Percentiles rank a stretch among this genome's conserved stretches.
Evolutionary conservation across 2,329 filamentous ascomycete genomes (phyloP).

Genomic region (Ceratocystis smalleyi): DNA sequence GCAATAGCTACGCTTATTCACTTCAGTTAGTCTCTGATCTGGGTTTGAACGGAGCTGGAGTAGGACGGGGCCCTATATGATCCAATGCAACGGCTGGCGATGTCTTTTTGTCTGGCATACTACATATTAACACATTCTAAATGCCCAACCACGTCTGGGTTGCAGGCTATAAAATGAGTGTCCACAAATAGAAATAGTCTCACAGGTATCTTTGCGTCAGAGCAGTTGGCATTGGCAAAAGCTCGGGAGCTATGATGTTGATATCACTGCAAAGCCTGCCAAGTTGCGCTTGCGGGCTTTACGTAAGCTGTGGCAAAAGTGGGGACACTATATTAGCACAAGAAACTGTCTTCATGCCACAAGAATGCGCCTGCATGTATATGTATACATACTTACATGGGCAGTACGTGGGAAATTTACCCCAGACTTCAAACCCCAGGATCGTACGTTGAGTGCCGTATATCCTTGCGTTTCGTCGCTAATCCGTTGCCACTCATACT

Average conservation of each 20-base stretch:
- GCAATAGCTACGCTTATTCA: not conserved
- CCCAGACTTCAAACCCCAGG: not conserved
- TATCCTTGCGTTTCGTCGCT: constrained; percentile 2
- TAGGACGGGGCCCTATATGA: too few species aligned
- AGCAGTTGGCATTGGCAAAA: not conserved
- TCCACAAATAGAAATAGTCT: not conserved
- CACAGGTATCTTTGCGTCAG: not conserved
- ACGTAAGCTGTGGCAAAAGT: not conserved
- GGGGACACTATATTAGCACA: not conserved
- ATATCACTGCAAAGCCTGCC: not conserved
- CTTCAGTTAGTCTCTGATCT: too few species aligned
- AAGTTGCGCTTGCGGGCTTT: not conserved
- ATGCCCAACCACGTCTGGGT: not conserved
- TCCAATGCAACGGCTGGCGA: not conserved
- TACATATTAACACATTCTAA: not conserved
- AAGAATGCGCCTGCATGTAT: not conserved
- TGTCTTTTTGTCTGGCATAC: not conserved
- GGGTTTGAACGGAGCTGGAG: too few species aligned
- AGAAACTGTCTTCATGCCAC: not conserved
- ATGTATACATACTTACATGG: not conserved
- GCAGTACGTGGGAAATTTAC: not conserved
- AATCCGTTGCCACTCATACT: not conserved
- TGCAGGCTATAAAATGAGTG: not conserved
- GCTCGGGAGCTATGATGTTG: not conserved
- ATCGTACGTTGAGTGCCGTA: not conserved